phyloP scores from a whole-genome alignment of 2,329 filamentous ascomycete species.

The Coleophoma eucalyptorum region DNA sequence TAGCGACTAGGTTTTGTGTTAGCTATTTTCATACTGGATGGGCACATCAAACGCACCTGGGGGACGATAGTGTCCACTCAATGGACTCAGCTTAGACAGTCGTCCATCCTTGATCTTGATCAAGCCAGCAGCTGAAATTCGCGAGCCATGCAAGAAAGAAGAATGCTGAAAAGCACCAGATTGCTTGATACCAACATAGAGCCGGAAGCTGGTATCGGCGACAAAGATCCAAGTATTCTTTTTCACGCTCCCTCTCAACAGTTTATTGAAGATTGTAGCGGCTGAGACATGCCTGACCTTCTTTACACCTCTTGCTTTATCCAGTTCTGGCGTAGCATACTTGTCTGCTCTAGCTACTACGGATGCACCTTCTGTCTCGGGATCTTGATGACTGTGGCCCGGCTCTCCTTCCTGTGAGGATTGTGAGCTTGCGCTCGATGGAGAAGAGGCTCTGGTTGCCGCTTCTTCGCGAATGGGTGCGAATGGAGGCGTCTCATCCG shows the following conservation, averaged over 20 bases:
- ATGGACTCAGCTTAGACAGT: conserved; percentile 66
- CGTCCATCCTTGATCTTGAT: conserved; percentile 83
- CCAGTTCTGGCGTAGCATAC: conserved; percentile 61
- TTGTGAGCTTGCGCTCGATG: conserved; percentile 11
- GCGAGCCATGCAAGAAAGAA: conserved; percentile 79
- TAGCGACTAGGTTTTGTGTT: conserved; percentile 40
- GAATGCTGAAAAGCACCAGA: conserved; percentile 88
- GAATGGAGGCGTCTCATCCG: conserved; percentile 57
- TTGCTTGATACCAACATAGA: conserved; percentile 89
- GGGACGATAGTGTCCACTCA: conserved; percentile 80
- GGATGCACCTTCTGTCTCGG: conserved; percentile 36
- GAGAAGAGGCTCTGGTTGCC: conserved; percentile 12
- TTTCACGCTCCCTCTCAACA: conserved; percentile 73
- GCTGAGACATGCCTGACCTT: conserved; percentile 66
- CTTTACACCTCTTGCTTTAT: conserved; percentile 54
- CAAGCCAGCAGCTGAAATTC: conserved; percentile 78
- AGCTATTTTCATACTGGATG: neutral
- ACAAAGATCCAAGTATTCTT: conserved; percentile 96
- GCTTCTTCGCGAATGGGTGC: conserved; percentile 17
- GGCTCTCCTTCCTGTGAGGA: conserved; percentile 27
- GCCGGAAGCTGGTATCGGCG: conserved; percentile 76
- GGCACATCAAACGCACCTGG: conserved; percentile 44
- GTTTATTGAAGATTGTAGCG: conserved; percentile 71
- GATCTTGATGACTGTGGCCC: conserved; percentile 14
- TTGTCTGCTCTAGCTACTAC: conserved; percentile 59